Conservation (phyloP, 2,329 filamentous ascomycete genomes). For the Beauveria medogensis region DNA sequence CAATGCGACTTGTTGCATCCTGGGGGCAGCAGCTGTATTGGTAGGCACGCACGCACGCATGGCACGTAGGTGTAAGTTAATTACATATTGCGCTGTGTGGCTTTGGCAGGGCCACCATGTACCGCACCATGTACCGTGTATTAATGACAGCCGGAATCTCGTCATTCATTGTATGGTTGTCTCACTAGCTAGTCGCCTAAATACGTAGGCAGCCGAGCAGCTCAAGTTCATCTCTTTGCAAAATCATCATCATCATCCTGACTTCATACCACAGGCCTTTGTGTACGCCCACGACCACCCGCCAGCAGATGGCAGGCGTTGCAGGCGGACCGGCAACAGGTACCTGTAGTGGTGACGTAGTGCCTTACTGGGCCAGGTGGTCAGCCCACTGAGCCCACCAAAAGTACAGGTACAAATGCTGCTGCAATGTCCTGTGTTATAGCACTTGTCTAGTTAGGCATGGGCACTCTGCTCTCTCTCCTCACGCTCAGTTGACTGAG, state of each 20-base stretch:
- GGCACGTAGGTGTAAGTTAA: not conserved
- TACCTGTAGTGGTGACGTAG: not conserved
- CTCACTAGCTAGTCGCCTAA: not conserved
- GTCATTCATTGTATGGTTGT: not conserved
- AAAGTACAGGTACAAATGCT: not conserved
- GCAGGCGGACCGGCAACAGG: not conserved
- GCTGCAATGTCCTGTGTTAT: too few species aligned
- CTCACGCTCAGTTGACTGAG: not conserved
- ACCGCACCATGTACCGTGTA: not conserved
- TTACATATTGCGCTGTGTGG: not conserved
- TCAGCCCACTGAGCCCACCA: too few species aligned
- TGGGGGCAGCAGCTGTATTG: not conserved
- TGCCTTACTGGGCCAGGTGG: not conserved
- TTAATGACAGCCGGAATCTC: not conserved
- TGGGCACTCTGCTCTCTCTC: not conserved
- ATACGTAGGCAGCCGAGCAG: not conserved
- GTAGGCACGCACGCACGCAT: not conserved
- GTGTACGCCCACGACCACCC: not conserved
- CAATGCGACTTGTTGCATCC: too few species aligned
- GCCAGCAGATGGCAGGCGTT: not conserved
- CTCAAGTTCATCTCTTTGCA: not conserved
- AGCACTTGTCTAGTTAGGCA: not conserved
- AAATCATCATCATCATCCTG: not conserved
- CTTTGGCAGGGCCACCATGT: not conserved
- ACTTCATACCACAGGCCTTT: not conserved